Conservation (phyloP, 352 stramenopile species). For the Phytophthora syringae region DNA sequence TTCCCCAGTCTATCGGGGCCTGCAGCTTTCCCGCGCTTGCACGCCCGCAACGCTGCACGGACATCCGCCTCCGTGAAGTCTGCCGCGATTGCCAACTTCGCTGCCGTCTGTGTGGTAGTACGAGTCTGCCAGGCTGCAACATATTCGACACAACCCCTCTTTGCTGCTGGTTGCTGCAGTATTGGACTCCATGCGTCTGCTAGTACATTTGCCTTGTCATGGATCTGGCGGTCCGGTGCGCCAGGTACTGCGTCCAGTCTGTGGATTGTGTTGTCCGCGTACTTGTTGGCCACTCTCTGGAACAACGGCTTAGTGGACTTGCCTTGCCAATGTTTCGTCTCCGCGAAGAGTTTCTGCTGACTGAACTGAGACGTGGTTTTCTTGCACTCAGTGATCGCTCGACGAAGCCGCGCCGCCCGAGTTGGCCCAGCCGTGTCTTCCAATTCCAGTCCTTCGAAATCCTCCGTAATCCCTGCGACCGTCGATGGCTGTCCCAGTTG, state of each 20-base stretch:
- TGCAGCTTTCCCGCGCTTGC: background rate
- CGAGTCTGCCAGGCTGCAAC: too few relatives aligned
- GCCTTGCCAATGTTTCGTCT: background rate
- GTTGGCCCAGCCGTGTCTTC: background rate
- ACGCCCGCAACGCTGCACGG: background rate
- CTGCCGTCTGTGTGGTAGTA: too few relatives aligned
- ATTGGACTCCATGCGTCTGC: background rate
- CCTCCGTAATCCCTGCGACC: background rate
- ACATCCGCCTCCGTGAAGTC: too few relatives aligned
- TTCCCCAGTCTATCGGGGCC: background rate
- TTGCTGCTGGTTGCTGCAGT: background rate
- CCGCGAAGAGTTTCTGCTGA: too few relatives aligned
- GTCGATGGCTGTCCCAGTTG: too few relatives aligned
- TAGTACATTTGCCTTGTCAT: background rate
- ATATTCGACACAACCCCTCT: background rate
- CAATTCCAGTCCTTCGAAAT: background rate
- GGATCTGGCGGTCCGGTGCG: background rate
- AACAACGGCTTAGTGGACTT: background rate
- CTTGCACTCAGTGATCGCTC: background rate
- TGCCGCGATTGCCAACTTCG: too few relatives aligned
- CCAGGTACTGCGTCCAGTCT: background rate
- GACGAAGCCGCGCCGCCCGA: background rate
- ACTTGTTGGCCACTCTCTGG: background rate
- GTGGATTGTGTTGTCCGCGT: background rate
- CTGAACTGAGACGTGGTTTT: too few relatives aligned